Percentiles rank a stretch among this genome's conserved stretches.
Conservation (phyloP, 352 stramenopile genomes). For the Peronospora destructor region DNA sequence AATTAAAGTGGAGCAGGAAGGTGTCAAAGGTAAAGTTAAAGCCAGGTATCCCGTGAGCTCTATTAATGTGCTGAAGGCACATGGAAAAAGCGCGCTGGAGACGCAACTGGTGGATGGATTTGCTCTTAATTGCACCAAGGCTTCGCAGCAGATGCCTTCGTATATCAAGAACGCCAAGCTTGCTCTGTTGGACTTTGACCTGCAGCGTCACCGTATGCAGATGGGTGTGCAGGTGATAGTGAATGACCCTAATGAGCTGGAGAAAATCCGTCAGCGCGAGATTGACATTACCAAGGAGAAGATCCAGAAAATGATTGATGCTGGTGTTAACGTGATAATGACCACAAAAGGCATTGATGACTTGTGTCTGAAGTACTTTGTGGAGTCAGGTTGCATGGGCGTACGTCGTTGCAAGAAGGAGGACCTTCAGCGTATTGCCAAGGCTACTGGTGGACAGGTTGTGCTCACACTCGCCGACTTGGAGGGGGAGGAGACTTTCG, state of each 20-base stretch:
- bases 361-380: constrained; percentile 99
- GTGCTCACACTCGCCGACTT: constrained; percentile 97
- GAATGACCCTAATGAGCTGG: constrained; percentile 92
- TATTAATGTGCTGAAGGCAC: constrained; percentile 99
- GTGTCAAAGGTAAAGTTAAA: constrained; percentile 73
- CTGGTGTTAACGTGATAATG: constrained; percentile 97
- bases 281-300: constrained; percentile 99
- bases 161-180: constrained; percentile 93
- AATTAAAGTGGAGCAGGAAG: constrained; percentile 90
- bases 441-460: constrained; percentile 95
- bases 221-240: constrained; percentile 93
- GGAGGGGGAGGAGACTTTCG: constrained; percentile 97
- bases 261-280: constrained; percentile 97
- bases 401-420: constrained; percentile 97
- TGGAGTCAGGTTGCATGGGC: constrained; percentile 95
- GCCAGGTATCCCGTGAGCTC: constrained; percentile 94
- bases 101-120: constrained; percentile 92
- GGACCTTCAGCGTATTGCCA: constrained; percentile 96
- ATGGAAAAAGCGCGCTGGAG: constrained; percentile 87
- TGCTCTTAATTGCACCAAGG: constrained; percentile 95
- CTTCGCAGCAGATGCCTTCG: constrained; percentile 96
- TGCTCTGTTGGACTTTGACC: constrained; percentile 97
- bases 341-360: constrained; percentile 99
- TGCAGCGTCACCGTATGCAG: constrained; percentile 97
- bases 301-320: constrained; percentile 98